These are phyloP conservation scores for Tolypocladium ophioglossoides DNA, from an alignment of 2,329 filamentous ascomycete species.

Conservation along the genomic window DNA sequence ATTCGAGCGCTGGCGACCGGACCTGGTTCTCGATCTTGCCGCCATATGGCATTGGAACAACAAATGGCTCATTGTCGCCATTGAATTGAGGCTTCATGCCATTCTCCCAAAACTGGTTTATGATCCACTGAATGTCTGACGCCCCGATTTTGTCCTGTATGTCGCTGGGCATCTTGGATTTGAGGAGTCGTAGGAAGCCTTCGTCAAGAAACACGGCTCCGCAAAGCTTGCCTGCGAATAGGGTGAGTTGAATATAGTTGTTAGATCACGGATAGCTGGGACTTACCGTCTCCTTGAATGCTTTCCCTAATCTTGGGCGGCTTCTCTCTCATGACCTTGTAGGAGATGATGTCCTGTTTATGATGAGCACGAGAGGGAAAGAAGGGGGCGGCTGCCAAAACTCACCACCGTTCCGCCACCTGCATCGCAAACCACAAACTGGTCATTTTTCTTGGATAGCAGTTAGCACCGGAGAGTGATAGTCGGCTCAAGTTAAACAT, in stretches of 20 bases:
- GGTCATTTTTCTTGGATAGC: slow-evolving; percentile 8
- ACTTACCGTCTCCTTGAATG: slow-evolving; percentile 25
- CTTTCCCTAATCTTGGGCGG: slow-evolving; percentile 24
- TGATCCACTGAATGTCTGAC: slow-evolving; percentile 5
- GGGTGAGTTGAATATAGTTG: not conserved
- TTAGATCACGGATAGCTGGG: not conserved
- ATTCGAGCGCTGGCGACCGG: not conserved
- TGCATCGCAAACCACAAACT: slow-evolving; percentile 23
- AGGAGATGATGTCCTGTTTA: slow-evolving; percentile 29
- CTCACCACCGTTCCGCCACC: slow-evolving; percentile 26
- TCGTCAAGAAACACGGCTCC: slow-evolving; percentile 31
- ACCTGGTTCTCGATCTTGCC: not conserved
- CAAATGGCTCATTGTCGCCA: slow-evolving; percentile 4
- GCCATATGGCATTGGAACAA: slow-evolving; percentile 10
- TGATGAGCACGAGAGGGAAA: slow-evolving; percentile 4
- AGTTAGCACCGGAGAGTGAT: not conserved
- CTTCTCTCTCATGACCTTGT: slow-evolving; percentile 9
- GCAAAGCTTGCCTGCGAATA: slow-evolving; percentile 21
- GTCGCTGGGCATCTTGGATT: slow-evolving; percentile 4
- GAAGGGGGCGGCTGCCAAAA: not conserved
- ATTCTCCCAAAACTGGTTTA: slow-evolving; percentile 18
- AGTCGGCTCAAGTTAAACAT: not conserved
- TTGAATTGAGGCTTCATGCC: slow-evolving; percentile 16
- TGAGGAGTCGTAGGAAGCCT: slow-evolving; percentile 18
- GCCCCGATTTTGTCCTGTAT: slow-evolving; percentile 3